These are phyloP conservation scores for Elasticomyces elasticus DNA, from an alignment of 495 filamentous ascomycete genomes.

Conservation along the genomic window DNA sequence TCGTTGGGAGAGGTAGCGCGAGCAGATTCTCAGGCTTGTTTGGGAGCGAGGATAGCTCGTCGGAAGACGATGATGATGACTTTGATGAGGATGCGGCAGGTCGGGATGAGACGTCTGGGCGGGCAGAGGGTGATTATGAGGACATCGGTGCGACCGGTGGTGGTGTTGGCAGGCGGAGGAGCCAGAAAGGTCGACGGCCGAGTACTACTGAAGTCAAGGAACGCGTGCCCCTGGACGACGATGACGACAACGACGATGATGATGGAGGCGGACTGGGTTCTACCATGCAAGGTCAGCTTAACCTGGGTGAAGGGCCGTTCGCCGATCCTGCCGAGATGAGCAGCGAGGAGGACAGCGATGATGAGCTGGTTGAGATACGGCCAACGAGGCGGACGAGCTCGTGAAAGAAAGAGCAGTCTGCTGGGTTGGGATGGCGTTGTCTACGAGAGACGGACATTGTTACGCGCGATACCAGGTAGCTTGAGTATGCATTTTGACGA, in stretches of 20 bases:
- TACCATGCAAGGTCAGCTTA: background rate
- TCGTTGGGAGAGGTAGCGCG: slow-evolving; percentile 1
- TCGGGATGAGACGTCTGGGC: background rate
- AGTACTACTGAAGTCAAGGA: slow-evolving; percentile 22
- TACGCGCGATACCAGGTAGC: too few species aligned
- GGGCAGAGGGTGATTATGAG: slow-evolving; percentile 4
- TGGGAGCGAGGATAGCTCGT: slow-evolving; percentile 6
- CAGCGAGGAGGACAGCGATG: slow-evolving; percentile 13
- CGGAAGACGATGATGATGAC: slow-evolving; percentile 7
- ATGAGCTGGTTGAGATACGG: slow-evolving; percentile 19
- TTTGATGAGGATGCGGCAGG: slow-evolving; percentile 17
- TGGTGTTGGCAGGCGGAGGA: slow-evolving; percentile 2
- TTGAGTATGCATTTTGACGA: too few species aligned
- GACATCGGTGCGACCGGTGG: background rate
- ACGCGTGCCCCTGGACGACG: slow-evolving; percentile 19
- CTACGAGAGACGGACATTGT: too few species aligned
- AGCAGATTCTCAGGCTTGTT: slow-evolving; percentile 15
- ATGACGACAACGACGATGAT: slow-evolving; percentile 12
- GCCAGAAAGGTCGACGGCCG: slow-evolving; percentile 7
- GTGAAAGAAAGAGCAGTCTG: too few species aligned
- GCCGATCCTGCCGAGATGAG: slow-evolving; percentile 13
- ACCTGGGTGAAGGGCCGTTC: slow-evolving; percentile 12
- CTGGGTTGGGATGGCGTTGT: too few species aligned
- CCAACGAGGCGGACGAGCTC: slow-evolving; percentile 11
- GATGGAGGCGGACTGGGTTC: background rate